Evolutionary conservation across 1,284 basidiomycete species (phyloP), one percentile per base, ranked within the genome.

Genomic region (Ceratorhiza oryzae-sativae): DNA sequence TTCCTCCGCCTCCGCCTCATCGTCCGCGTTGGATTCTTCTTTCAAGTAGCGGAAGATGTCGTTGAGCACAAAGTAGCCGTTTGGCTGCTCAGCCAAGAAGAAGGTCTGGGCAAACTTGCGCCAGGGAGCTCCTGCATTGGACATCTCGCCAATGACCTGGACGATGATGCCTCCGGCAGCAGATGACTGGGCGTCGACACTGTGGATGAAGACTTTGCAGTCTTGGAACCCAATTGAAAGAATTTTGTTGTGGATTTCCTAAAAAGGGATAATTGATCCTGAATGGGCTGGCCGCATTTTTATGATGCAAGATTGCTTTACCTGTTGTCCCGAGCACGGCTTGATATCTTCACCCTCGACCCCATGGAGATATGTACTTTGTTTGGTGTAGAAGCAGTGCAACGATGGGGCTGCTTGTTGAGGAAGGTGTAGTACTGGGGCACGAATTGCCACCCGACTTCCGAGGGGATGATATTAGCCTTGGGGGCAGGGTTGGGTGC

Each of bases 81-180:
- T 97, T 48, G 95, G 94, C 83, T 99, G 97, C 81, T 98, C 94
- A 58, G 97, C 97, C 71, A 99, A 90, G 91, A 99, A 99, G 85
- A 99, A 99, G 15, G 97, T 98, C 84, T 99, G 97, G 25, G 95
- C 95, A 79, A 99, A 99, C 84, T 98, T 98, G 79, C 91, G 90
- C 97, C 97, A 99, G 2, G 93, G 86, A 74, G 92, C 90, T 73
- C 88, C 87, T 78, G 90, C 88, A 82, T 97, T 97, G 74, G 93
- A 95, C 90, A 99, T 95, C 84, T 99, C 97, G 76, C 97, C 97
- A 77, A 99, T 95, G 80, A 98, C 97, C 83, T 98, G 96, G 80
- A 99, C 95, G 83, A 99, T 91, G 82, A 99, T 98, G 65, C 97
- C 97, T 74, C 93, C 93, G 76, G 92, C 91, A 72, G 94, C 93